A percentile compares a stretch with the other conserved stretches of the same genome.
Evolutionary conservation across 805 yeast species (phyloP).

Genomic region (Candida ponderosae): DNA sequence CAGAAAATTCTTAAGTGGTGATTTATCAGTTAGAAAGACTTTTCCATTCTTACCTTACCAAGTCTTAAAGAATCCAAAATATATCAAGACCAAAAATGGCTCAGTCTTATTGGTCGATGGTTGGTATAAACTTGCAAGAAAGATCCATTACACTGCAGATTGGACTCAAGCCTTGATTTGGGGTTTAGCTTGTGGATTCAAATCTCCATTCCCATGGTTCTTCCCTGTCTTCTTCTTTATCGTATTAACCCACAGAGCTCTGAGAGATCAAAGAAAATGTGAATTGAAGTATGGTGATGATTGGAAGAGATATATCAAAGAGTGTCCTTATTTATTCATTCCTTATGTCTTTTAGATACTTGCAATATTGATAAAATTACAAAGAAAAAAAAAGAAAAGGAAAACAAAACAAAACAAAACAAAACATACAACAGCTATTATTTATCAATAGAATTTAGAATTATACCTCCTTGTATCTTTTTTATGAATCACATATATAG

Average conservation of each 20-base stretch:
- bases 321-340: constrained; percentile 87
- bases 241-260: constrained; percentile 83
- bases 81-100: constrained; percentile 80
- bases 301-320: constrained; percentile 80
- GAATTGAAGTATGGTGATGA: constrained; percentile 85
- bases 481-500: no score
- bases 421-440: no score
- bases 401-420: no score
- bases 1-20: constrained; percentile 80
- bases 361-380: no score
- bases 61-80: constrained; percentile 74
- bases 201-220: constrained; percentile 91
- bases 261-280: constrained; percentile 83
- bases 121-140: constrained; percentile 91
- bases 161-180: constrained; percentile 81
- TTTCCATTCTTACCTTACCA: constrained; percentile 92
- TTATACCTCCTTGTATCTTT: no score
- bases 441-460: no score
- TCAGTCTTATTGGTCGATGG: constrained; percentile 84
- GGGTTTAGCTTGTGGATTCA: constrained; percentile 87
- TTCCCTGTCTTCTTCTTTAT: constrained; percentile 86
- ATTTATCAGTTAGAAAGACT: constrained; percentile 64
- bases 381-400: no score
- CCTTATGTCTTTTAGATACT: constrained; percentile 72
- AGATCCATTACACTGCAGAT: constrained; percentile 93